These are phyloP conservation scores for Dunaliella primolecta DNA, from an alignment of 139 green algal genomes.

Conservation along the genomic window DNA sequence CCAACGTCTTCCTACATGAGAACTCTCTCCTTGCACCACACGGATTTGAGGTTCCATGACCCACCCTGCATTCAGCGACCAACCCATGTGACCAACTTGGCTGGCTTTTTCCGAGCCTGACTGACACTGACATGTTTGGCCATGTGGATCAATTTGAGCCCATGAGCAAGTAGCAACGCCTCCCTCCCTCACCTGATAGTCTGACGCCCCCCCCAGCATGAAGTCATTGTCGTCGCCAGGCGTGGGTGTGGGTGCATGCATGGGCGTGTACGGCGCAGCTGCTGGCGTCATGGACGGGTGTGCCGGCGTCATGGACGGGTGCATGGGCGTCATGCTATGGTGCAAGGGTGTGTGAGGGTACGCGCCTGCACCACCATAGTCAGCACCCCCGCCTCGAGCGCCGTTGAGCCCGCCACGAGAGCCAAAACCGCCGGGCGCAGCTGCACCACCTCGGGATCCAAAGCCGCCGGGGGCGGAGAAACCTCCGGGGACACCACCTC, in stretches of 20 bases:
- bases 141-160: too few species aligned
- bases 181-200: neutral
- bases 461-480: neutral
- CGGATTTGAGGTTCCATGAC: too few species aligned
- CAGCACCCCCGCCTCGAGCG: neutral
- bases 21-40: too few species aligned
- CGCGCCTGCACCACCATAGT: constrained; percentile 24
- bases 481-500: neutral
- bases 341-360: constrained; percentile 46
- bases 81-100: too few species aligned
- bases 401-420: neutral
- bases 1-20: too few species aligned
- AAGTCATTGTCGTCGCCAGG: constrained; percentile 31
- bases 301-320: constrained; percentile 62
- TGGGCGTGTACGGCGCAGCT: constrained; percentile 43
- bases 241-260: constrained; percentile 20
- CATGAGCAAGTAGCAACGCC: too few species aligned
- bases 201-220: constrained; percentile 9
- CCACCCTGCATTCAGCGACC: too few species aligned
- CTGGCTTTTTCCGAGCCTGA: too few species aligned
- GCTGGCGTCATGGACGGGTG: constrained; percentile 49
- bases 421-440: neutral
- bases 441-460: neutral
- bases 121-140: too few species aligned
- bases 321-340: constrained; percentile 40